These are phyloP conservation scores for Penicillium sp. DNA, from an alignment of 2,329 filamentous ascomycete genomes.

Conservation along the genomic window DNA sequence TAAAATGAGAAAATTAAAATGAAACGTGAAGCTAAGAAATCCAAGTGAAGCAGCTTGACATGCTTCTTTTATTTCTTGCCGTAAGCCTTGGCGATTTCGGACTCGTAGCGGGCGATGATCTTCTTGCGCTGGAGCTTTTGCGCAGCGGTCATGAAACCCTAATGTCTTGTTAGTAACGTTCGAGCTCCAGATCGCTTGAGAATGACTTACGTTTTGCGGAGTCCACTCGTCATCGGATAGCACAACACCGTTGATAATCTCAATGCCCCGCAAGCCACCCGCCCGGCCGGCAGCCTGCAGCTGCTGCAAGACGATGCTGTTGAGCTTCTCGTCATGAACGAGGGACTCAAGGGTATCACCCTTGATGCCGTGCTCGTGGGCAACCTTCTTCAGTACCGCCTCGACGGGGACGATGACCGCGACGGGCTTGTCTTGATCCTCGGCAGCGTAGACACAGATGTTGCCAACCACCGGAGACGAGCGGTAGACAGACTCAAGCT, in stretches of 20 bases:
- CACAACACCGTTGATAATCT: constrained; percentile 45
- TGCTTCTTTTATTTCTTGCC: constrained; percentile 38
- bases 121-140: constrained; percentile 71
- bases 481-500: constrained; percentile 88
- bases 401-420: constrained; percentile 71
- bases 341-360: constrained; percentile 66
- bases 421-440: constrained; percentile 71
- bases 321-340: constrained; percentile 50
- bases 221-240: constrained; percentile 48
- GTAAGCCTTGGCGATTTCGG: constrained; percentile 62
- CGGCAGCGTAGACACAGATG: constrained; percentile 80
- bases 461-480: constrained; percentile 75
- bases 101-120: constrained; percentile 61
- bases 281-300: constrained; percentile 38
- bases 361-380: constrained; percentile 57
- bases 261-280: constrained; percentile 39
- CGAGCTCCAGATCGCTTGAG: neutral
- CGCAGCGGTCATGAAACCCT: constrained; percentile 66
- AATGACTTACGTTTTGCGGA: constrained; percentile 39
- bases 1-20: neutral
- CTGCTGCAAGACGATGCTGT: constrained; percentile 41
- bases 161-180: constrained; percentile 24
- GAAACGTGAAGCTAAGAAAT: neutral
- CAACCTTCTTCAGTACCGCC: constrained; percentile 55
- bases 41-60: constrained; percentile 6